Percentiles rank a stretch among this genome's conserved stretches.
These are phyloP conservation scores for Phtheirospermum japonicum DNA, from an alignment of 257 asterid genomes.

Conservation along the genomic window DNA sequence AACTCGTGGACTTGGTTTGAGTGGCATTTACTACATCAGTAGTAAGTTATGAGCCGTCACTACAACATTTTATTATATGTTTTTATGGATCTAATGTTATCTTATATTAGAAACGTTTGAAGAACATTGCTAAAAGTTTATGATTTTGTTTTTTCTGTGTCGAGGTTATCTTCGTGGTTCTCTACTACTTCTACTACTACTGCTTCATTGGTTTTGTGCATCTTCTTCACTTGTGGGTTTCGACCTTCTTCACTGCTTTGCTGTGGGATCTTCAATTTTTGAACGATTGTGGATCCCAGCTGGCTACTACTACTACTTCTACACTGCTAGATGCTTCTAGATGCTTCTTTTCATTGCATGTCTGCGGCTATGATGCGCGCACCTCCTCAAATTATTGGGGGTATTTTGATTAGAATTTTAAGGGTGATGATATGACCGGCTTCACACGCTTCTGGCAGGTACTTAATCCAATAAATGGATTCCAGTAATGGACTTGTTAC, in stretches of 20 bases:
- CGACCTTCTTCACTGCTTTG: conserved; percentile 58
- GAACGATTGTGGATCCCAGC: conserved; percentile 80
- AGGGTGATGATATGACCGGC: conserved; percentile 52
- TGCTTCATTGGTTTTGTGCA: conserved; percentile 90
- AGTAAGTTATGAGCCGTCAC: conserved; percentile 39
- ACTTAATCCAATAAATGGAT: conserved; percentile 38
- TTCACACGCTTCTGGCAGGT: conserved; percentile 60
- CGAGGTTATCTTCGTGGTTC: conserved; percentile 87
- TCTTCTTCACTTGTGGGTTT: conserved; percentile 75
- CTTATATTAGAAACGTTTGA: conserved; percentile 29
- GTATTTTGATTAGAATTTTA: conserved; percentile 47
- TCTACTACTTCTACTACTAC: conserved; percentile 51
- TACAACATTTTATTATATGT: conserved; percentile 22
- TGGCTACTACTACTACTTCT: conserved; percentile 44
- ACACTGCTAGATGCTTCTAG: conserved; percentile 50
- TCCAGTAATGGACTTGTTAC: conserved; percentile 21
- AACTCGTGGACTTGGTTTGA: conserved; percentile 76
- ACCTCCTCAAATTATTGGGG: conserved; percentile 54
- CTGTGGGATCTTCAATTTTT: conserved; percentile 92
- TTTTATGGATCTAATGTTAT: conserved; percentile 35
- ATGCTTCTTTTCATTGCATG: conserved; percentile 69
- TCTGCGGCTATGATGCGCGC: conserved; percentile 57
- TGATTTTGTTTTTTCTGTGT: conserved; percentile 66
- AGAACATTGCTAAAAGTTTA: conserved; percentile 50
- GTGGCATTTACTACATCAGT: conserved; percentile 53